phyloP scores from a whole-genome alignment of 257 asterid species.

The Nicotiana noctiflora region DNA sequence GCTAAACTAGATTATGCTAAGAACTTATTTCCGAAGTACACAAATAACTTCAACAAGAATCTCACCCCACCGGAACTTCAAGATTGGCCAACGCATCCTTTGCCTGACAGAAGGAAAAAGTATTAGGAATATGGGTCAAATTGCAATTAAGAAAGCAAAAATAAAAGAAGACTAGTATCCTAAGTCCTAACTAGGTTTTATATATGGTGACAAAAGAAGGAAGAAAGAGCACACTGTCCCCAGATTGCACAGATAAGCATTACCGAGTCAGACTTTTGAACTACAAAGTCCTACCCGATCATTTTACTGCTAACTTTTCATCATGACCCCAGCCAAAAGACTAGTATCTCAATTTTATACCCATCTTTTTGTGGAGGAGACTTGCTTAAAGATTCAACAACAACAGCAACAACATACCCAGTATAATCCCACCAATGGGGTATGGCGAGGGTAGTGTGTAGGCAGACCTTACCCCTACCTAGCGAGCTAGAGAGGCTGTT shows the following conservation, averaged over 20 bases:
- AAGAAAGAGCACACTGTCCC: not conserved
- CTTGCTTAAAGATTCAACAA: not conserved
- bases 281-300: slow-evolving; percentile 2
- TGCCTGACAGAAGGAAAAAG: slow-evolving; percentile 38
- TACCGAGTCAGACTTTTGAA: not conserved
- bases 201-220: not conserved
- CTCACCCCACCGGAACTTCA: slow-evolving; percentile 91
- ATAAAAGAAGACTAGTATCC: too few relatives aligned
- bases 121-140: not conserved
- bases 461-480: too few relatives aligned
- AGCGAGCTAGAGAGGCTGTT: too few relatives aligned
- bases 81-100: slow-evolving; percentile 62
- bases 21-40: not conserved
- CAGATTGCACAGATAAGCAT: not conserved
- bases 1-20: not conserved
- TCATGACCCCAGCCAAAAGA: not conserved
- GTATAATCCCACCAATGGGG: too few relatives aligned
- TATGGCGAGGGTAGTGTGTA: too few relatives aligned
- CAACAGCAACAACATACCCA: too few relatives aligned
- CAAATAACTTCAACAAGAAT: slow-evolving; percentile 11
- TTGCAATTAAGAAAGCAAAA: not conserved
- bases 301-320: not conserved
- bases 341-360: not conserved
- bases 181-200: not conserved
- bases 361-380: not conserved